A percentile compares a stretch with the other conserved stretches of the same genome.
Conservation (phyloP, 2,329 filamentous ascomycete species). For the Paecilomyces niveus region DNA sequence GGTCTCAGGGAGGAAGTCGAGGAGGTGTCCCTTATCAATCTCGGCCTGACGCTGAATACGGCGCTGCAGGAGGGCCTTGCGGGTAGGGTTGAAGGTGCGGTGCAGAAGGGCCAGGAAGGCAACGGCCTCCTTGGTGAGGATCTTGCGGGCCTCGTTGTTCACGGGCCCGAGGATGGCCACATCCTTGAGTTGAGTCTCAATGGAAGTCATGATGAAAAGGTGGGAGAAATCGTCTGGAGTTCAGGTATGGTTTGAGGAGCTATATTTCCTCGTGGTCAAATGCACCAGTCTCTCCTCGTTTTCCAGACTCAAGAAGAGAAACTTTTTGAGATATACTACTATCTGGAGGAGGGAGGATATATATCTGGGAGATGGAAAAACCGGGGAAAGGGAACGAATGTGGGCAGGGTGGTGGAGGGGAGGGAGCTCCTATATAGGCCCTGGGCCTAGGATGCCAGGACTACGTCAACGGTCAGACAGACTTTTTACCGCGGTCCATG, state of each 20-base stretch:
- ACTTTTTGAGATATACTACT: too few relatives aligned
- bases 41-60: conserved; percentile 82
- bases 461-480: conserved; percentile 12
- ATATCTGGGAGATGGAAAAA: background rate
- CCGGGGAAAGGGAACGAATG: background rate
- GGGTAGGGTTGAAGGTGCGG: conserved; percentile 83
- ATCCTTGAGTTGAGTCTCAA: conserved; percentile 75
- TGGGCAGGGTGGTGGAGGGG: background rate
- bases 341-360: too few relatives aligned
- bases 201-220: conserved; percentile 54
- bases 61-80: conserved; percentile 82
- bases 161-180: conserved; percentile 78
- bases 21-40: conserved; percentile 80
- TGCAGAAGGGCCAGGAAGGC: conserved; percentile 92
- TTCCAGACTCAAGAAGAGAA: background rate
- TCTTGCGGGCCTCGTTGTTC: conserved; percentile 74
- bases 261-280: background rate
- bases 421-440: background rate
- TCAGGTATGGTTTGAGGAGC: background rate
- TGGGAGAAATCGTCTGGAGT: too few relatives aligned
- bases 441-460: background rate
- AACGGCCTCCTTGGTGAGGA: conserved; percentile 81
- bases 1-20: conserved; percentile 94
- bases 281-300: background rate
- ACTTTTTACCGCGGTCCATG: conserved; percentile 15